Evolutionary conservation across 1,284 basidiomycete genomes (phyloP), one percentile per base, ranked within the genome.

Genomic region (Trichosporon coremiiforme): DNA sequence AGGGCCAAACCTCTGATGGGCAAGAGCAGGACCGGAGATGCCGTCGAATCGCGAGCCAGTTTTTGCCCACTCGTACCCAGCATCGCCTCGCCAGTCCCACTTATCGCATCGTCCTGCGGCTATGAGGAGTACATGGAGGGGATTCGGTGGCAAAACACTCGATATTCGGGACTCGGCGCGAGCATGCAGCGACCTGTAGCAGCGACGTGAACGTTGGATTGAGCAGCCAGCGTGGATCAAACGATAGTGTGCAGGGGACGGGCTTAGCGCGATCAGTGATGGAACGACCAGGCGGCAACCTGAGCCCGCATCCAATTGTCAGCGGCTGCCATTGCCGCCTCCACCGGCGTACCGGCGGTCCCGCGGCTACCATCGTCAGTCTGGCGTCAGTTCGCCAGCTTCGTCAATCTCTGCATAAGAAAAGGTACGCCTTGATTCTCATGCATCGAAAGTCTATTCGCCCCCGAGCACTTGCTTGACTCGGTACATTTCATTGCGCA

Each of bases 251-350:
- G 25, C 25, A 25, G 25, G 25, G 25, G 25, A 25, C 25, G 3
- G 25, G 22, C 20, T 53, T 35, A 35, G 33, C 41, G 17, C 36
- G 36, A 38, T 38, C 12, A 38, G 36, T 0, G 36, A 38, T 38
- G 36, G 50, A 20, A 25, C n/a, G n/a, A n/a, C n/a, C n/a, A n/a
- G 22, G 50, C 50, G 50, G 50, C 50, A 9, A 17, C 50, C 20
- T 25, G 8, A 17, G 8, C 20, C 50, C 50, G 50, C 50, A 12
- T 20, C 10, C 25, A 3, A 17, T 9, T 25, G 22, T 53, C 20
- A 53, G 50, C 50, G 50, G 22, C 50, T 7, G 50, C 57, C 57
- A 33, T 62, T 62, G 57, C 57, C 57, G 57, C 57, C 57, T 62
- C 57, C 57, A 62, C 57, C 57, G 15, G 6, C 25, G 25, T 25